Conservation (phyloP, 106 monocot genomes). For the Dioscorea dumetorum region DNA sequence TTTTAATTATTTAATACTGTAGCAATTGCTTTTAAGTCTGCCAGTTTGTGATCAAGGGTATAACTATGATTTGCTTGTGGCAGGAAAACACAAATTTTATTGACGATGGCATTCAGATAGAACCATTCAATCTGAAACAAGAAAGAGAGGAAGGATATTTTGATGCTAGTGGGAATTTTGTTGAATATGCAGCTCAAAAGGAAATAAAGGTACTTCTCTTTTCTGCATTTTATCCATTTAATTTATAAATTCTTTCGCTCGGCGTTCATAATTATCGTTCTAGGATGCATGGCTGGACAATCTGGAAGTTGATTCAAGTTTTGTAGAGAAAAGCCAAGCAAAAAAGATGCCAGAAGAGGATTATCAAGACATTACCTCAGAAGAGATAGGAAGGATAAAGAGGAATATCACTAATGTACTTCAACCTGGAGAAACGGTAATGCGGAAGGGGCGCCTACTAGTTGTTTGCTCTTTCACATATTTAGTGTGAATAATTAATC, state of each 20-base stretch:
- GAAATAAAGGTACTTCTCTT: slow-evolving; percentile 61
- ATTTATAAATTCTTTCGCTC: background rate
- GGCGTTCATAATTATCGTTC: slow-evolving; percentile 3
- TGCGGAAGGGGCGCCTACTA: background rate
- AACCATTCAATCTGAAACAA: slow-evolving; percentile 91
- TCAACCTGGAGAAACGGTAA: slow-evolving; percentile 89
- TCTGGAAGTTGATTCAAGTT: slow-evolving; percentile 48
- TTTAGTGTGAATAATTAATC: too few relatives aligned
- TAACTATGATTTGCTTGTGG: slow-evolving; percentile 13
- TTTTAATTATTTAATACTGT: background rate
- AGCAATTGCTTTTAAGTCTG: background rate
- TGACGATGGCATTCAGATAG: slow-evolving; percentile 79
- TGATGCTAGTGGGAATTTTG: slow-evolving; percentile 86
- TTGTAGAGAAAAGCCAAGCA: slow-evolving; percentile 28
- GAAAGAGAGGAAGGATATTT: slow-evolving; percentile 98
- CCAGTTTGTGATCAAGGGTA: background rate
- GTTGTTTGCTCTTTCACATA: too few relatives aligned
- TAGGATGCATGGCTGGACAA: slow-evolving; percentile 98
- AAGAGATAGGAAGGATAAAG: slow-evolving; percentile 77
- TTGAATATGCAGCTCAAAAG: slow-evolving; percentile 61
- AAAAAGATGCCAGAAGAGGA: slow-evolving; percentile 43
- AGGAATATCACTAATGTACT: slow-evolving; percentile 68
- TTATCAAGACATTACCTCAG: slow-evolving; percentile 73
- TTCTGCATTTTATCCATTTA: background rate
- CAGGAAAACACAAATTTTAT: slow-evolving; percentile 73